phyloP scores from a whole-genome alignment of 2,329 filamentous ascomycete genomes.

The Aspergillus ochraceus region DNA sequence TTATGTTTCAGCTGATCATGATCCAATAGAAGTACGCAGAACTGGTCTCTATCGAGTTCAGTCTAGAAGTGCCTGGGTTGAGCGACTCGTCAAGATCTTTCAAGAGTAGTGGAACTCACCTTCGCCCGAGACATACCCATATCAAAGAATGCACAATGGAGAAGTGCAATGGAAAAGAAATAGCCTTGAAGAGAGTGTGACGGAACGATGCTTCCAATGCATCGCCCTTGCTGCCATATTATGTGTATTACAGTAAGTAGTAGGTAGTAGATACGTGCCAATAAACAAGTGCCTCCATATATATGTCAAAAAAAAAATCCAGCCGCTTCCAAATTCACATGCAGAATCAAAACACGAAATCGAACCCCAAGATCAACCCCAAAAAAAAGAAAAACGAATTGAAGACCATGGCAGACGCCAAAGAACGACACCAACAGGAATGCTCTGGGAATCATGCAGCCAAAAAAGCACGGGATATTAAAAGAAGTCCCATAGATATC shows the following conservation, averaged over 20 bases:
- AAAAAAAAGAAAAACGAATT: background rate
- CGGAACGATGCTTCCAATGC: background rate
- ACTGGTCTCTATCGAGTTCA: too few relatives aligned
- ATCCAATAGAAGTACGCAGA: too few relatives aligned
- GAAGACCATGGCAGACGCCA: constrained; percentile 13
- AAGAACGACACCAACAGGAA: constrained; percentile 18
- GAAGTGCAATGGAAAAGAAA: background rate
- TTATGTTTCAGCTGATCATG: too few relatives aligned
- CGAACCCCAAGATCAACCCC: constrained; percentile 11
- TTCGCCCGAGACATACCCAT: background rate
- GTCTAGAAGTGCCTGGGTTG: too few relatives aligned
- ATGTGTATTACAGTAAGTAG: constrained; percentile 16
- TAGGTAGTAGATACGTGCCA: constrained; percentile 21
- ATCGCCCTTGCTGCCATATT: constrained; percentile 13
- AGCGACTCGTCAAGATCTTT: too few relatives aligned
- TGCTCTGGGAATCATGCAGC: constrained; percentile 14
- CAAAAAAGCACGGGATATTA: constrained; percentile 9
- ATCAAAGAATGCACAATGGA: background rate
- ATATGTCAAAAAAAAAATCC: constrained; percentile 24
- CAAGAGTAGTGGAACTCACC: too few relatives aligned
- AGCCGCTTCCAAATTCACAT: constrained; percentile 31
- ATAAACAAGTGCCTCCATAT: constrained; percentile 18
- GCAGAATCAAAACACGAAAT: constrained; percentile 21
- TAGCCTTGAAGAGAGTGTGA: background rate
- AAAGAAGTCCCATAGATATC: constrained; percentile 9